These are phyloP conservation scores for Cichorium intybus DNA, from an alignment of 140 eudicot species.

Conservation along the genomic window DNA sequence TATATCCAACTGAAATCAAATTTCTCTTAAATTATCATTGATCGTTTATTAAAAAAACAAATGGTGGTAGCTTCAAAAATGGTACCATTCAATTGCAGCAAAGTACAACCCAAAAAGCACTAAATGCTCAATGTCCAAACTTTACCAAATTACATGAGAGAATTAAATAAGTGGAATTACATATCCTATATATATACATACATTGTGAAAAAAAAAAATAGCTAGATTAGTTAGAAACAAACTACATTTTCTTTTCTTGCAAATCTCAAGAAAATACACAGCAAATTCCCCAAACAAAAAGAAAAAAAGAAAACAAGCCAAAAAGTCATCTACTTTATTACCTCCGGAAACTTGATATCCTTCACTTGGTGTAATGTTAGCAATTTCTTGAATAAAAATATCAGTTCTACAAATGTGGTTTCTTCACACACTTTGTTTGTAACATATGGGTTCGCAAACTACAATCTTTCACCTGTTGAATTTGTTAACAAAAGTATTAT, in stretches of 20 bases:
- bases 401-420: slow-evolving; percentile 42
- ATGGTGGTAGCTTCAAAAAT: slow-evolving; percentile 27
- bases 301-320: slow-evolving; percentile 27
- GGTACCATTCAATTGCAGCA: slow-evolving; percentile 21
- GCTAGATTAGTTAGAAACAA: slow-evolving; percentile 40
- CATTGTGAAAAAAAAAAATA: slow-evolving; percentile 9
- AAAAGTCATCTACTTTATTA: slow-evolving; percentile 40
- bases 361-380: slow-evolving; percentile 55
- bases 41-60: not conserved
- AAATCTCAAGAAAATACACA: slow-evolving; percentile 18
- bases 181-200: slow-evolving; percentile 42
- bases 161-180: slow-evolving; percentile 33
- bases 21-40: not conserved
- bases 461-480: slow-evolving; percentile 68
- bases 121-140: slow-evolving; percentile 32
- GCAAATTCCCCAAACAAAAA: slow-evolving; percentile 17
- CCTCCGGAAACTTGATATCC: slow-evolving; percentile 29
- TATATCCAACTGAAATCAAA: slow-evolving; percentile 12
- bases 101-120: slow-evolving; percentile 20
- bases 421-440: slow-evolving; percentile 48
- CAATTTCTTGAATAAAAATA: slow-evolving; percentile 39
- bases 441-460: slow-evolving; percentile 78
- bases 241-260: slow-evolving; percentile 35
- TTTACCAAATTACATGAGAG: slow-evolving; percentile 33
- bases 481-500: not conserved